These are phyloP conservation scores for Suillus luteus DNA, from an alignment of 768 basidiomycete genomes.

Conservation along the genomic window DNA sequence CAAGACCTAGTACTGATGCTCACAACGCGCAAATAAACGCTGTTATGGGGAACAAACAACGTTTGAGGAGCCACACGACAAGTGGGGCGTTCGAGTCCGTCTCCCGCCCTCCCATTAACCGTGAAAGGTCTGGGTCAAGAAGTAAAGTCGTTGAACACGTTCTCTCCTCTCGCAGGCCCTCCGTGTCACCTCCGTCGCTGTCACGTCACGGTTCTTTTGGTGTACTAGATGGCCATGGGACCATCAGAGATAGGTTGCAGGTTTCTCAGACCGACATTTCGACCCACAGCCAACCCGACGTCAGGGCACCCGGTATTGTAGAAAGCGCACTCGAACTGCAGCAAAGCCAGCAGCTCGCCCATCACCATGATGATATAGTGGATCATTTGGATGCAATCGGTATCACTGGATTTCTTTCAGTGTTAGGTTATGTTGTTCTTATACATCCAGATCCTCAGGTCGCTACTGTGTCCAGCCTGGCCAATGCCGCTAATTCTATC, in stretches of 20 bases:
- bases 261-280: slow-evolving; percentile 45
- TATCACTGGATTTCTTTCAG: slow-evolving; percentile 28
- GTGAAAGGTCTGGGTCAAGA: slow-evolving; percentile 11
- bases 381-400: slow-evolving; percentile 84
- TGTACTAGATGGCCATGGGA: neutral
- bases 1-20: neutral
- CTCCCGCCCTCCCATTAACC: neutral
- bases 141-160: slow-evolving; percentile 18
- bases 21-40: neutral
- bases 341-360: slow-evolving; percentile 25
- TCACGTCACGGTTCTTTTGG: neutral
- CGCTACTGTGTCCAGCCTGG: slow-evolving; percentile 70
- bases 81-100: slow-evolving; percentile 9
- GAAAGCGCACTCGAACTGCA: slow-evolving; percentile 48
- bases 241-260: slow-evolving; percentile 28
- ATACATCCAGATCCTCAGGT: slow-evolving; percentile 64
- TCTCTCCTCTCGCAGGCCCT: slow-evolving; percentile 5
- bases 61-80: slow-evolving; percentile 8
- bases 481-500: slow-evolving; percentile 80
- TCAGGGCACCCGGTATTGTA: slow-evolving; percentile 41
- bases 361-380: slow-evolving; percentile 79
- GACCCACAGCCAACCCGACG: slow-evolving; percentile 31
- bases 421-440: slow-evolving; percentile 12
- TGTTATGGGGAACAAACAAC: neutral
- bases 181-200: neutral